These are phyloP conservation scores for Selaginella tamariscina DNA, from an alignment of 75 land plant genomes.

Conservation along the genomic window DNA sequence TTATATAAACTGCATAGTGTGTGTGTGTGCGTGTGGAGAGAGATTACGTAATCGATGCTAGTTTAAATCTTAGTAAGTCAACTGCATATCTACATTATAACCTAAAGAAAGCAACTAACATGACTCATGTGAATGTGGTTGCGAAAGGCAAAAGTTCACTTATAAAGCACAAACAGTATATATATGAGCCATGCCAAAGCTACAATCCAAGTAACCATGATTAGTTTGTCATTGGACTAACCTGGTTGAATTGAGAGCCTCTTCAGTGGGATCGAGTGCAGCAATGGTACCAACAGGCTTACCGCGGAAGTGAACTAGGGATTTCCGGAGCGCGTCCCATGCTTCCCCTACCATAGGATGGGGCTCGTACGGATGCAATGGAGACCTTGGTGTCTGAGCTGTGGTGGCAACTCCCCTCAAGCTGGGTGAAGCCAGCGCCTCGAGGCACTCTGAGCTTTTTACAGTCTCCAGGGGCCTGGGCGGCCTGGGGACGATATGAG, in stretches of 20 bases:
- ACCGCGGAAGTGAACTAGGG: conserved; percentile 10
- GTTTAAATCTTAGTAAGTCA: background rate
- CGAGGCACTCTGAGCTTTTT: conserved; percentile 31
- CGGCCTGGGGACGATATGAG: background rate
- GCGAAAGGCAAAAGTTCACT: too few species aligned
- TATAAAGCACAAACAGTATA: too few species aligned
- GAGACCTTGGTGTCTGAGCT: background rate
- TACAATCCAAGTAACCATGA: too few species aligned
- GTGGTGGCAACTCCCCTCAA: conserved; percentile 30
- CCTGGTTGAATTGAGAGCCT: conserved; percentile 60
- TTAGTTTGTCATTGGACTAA: too few species aligned
- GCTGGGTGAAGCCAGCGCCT: conserved; percentile 29
- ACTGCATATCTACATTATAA: background rate
- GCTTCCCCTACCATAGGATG: conserved; percentile 1
- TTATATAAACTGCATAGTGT: background rate
- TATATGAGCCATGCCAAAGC: too few species aligned
- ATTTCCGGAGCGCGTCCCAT: conserved; percentile 3
- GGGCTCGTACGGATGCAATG: conserved; percentile 2
- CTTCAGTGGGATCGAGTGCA: conserved; percentile 24
- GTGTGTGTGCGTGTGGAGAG: background rate
- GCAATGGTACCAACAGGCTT: conserved; percentile 10
- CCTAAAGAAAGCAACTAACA: background rate
- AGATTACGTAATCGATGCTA: background rate
- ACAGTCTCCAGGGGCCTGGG: conserved; percentile 20
- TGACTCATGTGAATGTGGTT: too few species aligned